A percentile compares a stretch with the other conserved stretches of the same genome.
Evolutionary conservation across 495 filamentous ascomycete species (phyloP).

Genomic region (Hyaloscypha bicolor): DNA sequence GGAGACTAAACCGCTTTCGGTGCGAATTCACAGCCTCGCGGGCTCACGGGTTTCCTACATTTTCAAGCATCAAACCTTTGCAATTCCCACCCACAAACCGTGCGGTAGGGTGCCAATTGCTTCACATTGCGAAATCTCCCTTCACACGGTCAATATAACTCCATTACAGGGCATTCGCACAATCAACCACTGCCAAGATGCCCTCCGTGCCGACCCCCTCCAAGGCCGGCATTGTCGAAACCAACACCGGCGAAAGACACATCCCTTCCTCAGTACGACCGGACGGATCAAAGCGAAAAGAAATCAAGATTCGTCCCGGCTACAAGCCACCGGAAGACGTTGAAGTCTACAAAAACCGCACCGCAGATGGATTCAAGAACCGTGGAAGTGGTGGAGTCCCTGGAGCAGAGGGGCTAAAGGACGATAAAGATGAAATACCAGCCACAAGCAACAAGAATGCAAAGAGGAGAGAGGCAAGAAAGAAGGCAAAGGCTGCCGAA

Average conservation of each 20-base stretch:
- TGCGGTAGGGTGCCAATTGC: not conserved
- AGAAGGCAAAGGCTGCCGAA: constrained; percentile 71
- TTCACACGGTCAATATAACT: not conserved
- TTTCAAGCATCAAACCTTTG: not conserved
- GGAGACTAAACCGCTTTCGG: not conserved
- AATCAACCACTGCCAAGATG: constrained; percentile 38
- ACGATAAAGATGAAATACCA: constrained; percentile 48
- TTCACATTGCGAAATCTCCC: not conserved
- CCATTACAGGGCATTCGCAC: constrained; percentile 23
- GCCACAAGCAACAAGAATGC: constrained; percentile 82
- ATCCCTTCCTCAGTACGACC: constrained; percentile 86
- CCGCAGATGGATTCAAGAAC: constrained; percentile 82
- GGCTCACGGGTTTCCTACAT: not conserved
- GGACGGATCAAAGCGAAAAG: constrained; percentile 86
- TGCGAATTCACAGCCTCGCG: constrained; percentile 10
- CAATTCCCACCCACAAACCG: not conserved
- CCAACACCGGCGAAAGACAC: constrained; percentile 75
- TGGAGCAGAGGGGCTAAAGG: constrained; percentile 70
- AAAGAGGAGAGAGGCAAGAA: constrained; percentile 88
- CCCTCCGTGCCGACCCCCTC: constrained; percentile 53
- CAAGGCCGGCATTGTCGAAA: constrained; percentile 76
- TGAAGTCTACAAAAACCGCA: constrained; percentile 92
- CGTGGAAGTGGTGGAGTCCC: constrained; percentile 77
- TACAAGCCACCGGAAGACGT: constrained; percentile 96
- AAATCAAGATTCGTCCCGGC: constrained; percentile 90